phyloP scores from a whole-genome alignment of 2,329 filamentous ascomycete genomes.

The Fusarium armeniacum region DNA sequence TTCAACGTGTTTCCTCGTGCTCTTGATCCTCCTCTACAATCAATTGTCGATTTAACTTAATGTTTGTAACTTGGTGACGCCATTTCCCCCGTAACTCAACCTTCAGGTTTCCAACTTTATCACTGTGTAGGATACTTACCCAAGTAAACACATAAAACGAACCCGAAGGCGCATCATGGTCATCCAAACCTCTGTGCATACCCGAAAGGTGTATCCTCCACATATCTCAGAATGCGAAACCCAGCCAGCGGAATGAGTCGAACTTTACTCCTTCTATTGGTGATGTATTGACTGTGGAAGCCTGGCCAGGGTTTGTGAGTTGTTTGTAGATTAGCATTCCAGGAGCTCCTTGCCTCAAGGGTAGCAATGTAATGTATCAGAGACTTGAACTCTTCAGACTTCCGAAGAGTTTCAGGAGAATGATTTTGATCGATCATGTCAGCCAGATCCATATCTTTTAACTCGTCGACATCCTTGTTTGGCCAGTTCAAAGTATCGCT shows the following conservation, averaged over 20 bases:
- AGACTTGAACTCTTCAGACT: constrained; percentile 21
- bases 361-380: constrained; percentile 19
- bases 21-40: not conserved
- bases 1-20: not conserved
- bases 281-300: not conserved
- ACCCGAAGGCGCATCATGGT: too few relatives aligned
- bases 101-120: constrained; percentile 10
- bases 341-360: not conserved
- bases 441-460: not conserved
- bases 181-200: not conserved
- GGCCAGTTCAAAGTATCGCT: not conserved
- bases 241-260: constrained; percentile 35
- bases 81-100: constrained; percentile 1
- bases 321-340: constrained; percentile 1
- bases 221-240: constrained; percentile 41
- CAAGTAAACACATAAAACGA: constrained; percentile 14
- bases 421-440: constrained; percentile 7
- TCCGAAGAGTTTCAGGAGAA: not conserved
- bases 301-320: not conserved
- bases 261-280: constrained; percentile 34
- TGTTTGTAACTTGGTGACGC: too few relatives aligned
- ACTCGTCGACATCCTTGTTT: not conserved
- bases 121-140: constrained; percentile 25
- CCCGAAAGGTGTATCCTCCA: constrained; percentile 36
- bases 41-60: not conserved